Evolutionary conservation across 2,329 filamentous ascomycete genomes (phyloP).

Genomic region (Rugonectria rugulosa): DNA sequence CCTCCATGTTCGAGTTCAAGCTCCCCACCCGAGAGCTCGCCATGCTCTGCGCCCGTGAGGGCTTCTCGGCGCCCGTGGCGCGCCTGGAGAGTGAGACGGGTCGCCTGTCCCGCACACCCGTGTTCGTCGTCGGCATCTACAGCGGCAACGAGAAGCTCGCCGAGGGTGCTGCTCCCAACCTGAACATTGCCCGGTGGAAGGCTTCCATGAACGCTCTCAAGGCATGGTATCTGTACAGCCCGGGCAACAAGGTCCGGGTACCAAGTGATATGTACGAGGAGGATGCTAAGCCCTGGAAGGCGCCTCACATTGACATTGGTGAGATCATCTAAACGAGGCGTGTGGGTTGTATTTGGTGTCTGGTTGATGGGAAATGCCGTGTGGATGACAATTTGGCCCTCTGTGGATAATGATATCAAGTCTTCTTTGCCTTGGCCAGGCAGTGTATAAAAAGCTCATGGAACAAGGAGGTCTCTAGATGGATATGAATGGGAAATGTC

Average conservation of each 20-base stretch:
- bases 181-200: conserved; percentile 78
- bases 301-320: conserved; percentile 73
- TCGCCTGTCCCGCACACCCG: conserved; percentile 81
- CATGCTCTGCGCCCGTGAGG: conserved; percentile 84
- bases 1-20: conserved; percentile 82
- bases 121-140: conserved; percentile 94
- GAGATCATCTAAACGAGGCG: conserved; percentile 64
- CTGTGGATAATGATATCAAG: conserved; percentile 38
- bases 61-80: conserved; percentile 87
- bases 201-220: conserved; percentile 88
- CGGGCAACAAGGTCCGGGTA: conserved; percentile 67
- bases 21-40: conserved; percentile 85
- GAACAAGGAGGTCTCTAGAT: conserved; percentile 33
- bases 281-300: conserved; percentile 69
- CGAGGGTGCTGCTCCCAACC: conserved; percentile 81
- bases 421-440: conserved; percentile 37
- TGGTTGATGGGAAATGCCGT: conserved; percentile 22
- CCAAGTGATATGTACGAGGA: conserved; percentile 74
- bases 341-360: conserved; percentile 28
- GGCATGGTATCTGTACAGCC: conserved; percentile 96
- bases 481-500: conserved; percentile 35
- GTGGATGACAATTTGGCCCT: conserved; percentile 24
- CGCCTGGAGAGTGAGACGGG: conserved; percentile 92
- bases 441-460: conserved; percentile 44
- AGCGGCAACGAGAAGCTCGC: conserved; percentile 91